Evolutionary conservation across 331 rosid genomes (phyloP), one percentile per base, ranked within the genome.

Genomic region (Rosa hybrid): DNA sequence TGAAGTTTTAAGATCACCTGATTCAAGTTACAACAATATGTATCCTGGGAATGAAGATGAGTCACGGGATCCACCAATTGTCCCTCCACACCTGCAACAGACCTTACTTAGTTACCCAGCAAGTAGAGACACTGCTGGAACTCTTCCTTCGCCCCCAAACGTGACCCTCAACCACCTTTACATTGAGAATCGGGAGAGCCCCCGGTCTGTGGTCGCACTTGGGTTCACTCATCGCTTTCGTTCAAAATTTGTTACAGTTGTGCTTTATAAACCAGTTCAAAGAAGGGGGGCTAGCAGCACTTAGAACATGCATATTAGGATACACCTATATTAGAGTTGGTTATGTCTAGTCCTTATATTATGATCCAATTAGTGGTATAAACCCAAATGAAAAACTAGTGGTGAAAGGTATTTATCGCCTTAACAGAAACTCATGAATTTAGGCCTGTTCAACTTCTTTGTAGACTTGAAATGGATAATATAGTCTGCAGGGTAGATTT

Each of bases 191-290:
- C 80, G 91, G 62, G 97, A 96, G 86, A 53, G 90, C 12, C 92
- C 93, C 57, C 90, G 94, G 48, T 93, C 98, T 16, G 94, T 93
- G 12, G 97, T 90, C 53, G 97, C 97, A 3, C 81, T 96, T 74
- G 99, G 98, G 79, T 89, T 89, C 82, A 92, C 99, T 49, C 99
- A 96, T 74, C 97, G 99, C 34, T 89, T 93, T 78, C 97, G 89
- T 53, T 81, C 97, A 41, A 96, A 96, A 84, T 96, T 69, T 83
- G 97, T 96, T 71, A 90, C 98, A 0, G 98, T 90, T 49, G 97
- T 96, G 82, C 98, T 96, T 79, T 93, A 96, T 94, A 96, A 92
- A 80, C 98, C 98, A 34, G 97, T 96, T 72, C 92, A 89, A 73
- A 92, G 92, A 87, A 96, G 93, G 84, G 93, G 91, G 45, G 86